Base-by-base conservation (phyloP, 768 basidiomycete genomes). In the Dentipellis fragilis region DNA sequence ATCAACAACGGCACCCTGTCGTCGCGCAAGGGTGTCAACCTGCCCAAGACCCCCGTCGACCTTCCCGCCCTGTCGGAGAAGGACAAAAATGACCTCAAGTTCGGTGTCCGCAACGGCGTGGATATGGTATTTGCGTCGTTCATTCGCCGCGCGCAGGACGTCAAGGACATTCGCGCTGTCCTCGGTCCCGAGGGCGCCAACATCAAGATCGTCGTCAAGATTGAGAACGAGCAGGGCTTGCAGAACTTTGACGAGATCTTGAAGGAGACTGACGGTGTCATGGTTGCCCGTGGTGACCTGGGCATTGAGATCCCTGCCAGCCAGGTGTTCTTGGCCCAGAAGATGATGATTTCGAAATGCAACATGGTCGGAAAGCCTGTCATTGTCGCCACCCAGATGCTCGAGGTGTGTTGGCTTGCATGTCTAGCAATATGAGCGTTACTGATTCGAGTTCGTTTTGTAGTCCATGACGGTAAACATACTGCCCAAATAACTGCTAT, bases 291-390 rank as follows among this genome's bases (percentile, higher is more conserved):
- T 73, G 96, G 96, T 71, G 96, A 99, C 69, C 80, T 99, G 51
- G 96, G 96, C 70, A 99, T 99, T 66, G 96, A 99, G 74, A 99
- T 99, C 64, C 96, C 96, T n/a, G 93, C 96, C 46, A 89, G 87
- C 65, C 96, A 98, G 68, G 96, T 99, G 47, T 99, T 99, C 80
- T 77, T 98, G 65, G 96, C 96, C 8, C 96, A 99, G 71, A 99
- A 99, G 78, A 98, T 98, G 95, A 99, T 99, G 94, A 99, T 98
- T 64, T 84, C 95, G 57, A 98, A 98, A 76, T 96, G 93, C 76
- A 97, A 96, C 78, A 89, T 95, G 66, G 85, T 81, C 54, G 96
- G 96, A 64, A 99, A 99, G 77, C 94, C 96, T 42, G 89, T 91
- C 66, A 98, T 99, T 68, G 94, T 96, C 59, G 96, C 96, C 10